Base-by-base conservation (phyloP, 2,329 filamentous ascomycete species). In the Akanthomyces muscarius region DNA sequence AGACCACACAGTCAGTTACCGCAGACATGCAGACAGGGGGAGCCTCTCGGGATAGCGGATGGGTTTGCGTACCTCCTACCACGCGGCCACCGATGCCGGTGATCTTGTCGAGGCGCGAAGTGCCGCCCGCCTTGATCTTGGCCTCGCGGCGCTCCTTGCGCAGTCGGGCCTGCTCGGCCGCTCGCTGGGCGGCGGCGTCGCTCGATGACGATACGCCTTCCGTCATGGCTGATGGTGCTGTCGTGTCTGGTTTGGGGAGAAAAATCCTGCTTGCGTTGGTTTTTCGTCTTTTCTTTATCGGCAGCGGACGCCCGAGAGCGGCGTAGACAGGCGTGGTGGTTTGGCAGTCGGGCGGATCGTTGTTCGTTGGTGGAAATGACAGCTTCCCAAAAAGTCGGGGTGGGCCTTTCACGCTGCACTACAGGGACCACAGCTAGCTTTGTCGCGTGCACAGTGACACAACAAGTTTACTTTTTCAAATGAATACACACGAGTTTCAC, bases 111-210 rank as follows among this genome's bases (percentile, higher is more conserved):
- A 95, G 77, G 65, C 91, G 80, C 45, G 86, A 83, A 21, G 86
- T 84, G 63, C 89, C 90, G 64, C 88, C 87, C 56, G 87, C 86
- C 69, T 83, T 85, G 76, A 93, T 87, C 80, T 93, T 94, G 63
- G 89, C 90, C 73, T 92, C 88, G 55, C 90, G 84, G 45, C 89
- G 86, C 74, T 93, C 90, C 74, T 92, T 91, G 68, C 91, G 88
- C 63, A 91, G 80, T 53, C 90, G 86, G 44, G 88, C 88, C 75
- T 91, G 87, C 66, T 89, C 85, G 30, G 81, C 77, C 3, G 85
- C 83, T 65, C 83, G 77, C 64, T 80, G 77, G 16, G 82, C 78
- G 2, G 80, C 81, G 1, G 80, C 79, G 64, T 83, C 81, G 72
- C 64, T 69, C 28, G 75, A 69, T 16, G 72, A 74, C 48, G 72